Base-by-base conservation (phyloP, 805 yeast genomes). In the Ogataea trehaloabstinens region DNA sequence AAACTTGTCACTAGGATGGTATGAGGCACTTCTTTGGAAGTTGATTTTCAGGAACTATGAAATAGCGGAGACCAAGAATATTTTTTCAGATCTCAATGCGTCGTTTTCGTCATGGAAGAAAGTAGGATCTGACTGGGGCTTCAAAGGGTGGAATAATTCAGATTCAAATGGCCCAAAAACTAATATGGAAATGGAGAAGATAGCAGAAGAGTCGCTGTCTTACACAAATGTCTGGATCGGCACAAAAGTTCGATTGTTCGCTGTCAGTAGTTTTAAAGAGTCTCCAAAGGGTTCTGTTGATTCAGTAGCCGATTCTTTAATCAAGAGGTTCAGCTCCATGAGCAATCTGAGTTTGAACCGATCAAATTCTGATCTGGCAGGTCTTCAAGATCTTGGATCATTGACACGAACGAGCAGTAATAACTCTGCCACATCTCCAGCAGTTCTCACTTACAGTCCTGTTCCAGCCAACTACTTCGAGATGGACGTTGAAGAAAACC, bases 1-100 rank as follows among this genome's bases (percentile, higher is more conserved):
- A 28, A 64, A 64, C 37, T 53, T 70, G 18, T 78, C 86, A 0
- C 62, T 85, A 18, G 90, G 89, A 0, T 86, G 95, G 95, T 85
- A 85, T 58, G 69, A 73, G 28, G 72, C 84, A 4, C 64, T 83
- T 7, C 51, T 85, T 19, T 83, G 85, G 80, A 77, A 80, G 2
- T 62, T 67, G 22, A 70, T 83, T 0, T 83, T 70, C 49, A 48
- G 57, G 17, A 60, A 52, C 36, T 60, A 64, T 42, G 68, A 73
- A 13, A 56, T 69, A 35, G 63, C 63, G 21, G 42, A 47, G 37
- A 24, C 49, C 8, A 60, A 46, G 31, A 51, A 47, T 12, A 28
- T 53, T 18, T 54, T 74, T 2, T 54, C 61, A 11, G 66, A 67
- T 19, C 59, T 74, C 49, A 55, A 58, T 13, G 45, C 52, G 6